Conservation (phyloP, 345 rosid species). For the Brassica cretica region DNA sequence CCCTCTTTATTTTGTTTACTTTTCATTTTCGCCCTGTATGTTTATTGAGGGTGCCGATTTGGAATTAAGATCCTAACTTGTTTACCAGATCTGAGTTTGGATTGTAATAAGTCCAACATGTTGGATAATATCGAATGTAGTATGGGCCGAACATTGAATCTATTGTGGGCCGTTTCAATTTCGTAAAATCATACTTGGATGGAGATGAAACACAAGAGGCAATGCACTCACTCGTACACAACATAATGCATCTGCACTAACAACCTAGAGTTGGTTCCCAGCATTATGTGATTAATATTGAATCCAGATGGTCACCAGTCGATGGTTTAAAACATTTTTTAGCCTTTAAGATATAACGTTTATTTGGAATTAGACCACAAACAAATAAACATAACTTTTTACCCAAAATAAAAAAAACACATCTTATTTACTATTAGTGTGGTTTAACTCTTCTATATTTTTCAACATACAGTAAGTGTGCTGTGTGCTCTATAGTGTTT, state of each 20-base stretch:
- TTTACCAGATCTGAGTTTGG: neutral
- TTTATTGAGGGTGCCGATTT: neutral
- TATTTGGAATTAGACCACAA: neutral
- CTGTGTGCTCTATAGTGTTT: no score
- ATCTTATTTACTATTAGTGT: neutral
- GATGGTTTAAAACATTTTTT: neutral
- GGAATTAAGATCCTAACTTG: neutral
- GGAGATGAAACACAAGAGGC: neutral
- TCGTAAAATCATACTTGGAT: neutral
- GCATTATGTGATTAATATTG: neutral
- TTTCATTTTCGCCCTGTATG: neutral
- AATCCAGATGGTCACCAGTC: neutral
- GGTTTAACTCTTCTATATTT: no score
- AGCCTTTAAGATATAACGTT: neutral
- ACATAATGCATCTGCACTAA: neutral
- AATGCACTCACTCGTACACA: neutral
- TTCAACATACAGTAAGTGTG: neutral
- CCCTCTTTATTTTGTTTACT: neutral
- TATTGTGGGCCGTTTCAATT: neutral
- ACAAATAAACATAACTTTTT: neutral
- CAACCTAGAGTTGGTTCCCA: neutral
- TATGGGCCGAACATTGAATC: neutral
- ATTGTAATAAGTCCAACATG: neutral
- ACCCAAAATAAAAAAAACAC: neutral
- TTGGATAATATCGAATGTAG: neutral